These are phyloP conservation scores for Ephemerocybe angulata DNA, from an alignment of 768 basidiomycete species.

Conservation along the genomic window DNA sequence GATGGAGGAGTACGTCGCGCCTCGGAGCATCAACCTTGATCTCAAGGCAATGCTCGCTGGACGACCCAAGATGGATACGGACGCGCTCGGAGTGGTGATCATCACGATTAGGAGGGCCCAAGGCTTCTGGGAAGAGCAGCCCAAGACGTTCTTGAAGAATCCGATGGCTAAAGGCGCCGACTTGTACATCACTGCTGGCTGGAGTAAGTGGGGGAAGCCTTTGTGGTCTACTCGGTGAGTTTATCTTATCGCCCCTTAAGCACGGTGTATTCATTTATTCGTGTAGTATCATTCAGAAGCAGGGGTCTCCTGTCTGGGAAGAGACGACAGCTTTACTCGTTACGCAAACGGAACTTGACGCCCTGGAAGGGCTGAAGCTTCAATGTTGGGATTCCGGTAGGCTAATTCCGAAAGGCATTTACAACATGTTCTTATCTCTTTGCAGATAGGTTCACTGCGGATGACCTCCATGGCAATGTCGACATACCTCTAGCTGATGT, in stretches of 20 bases:
- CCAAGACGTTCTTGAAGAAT: conserved; percentile 30
- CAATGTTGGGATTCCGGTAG: conserved; percentile 74
- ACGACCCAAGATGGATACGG: conserved; percentile 59
- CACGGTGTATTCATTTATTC: no score
- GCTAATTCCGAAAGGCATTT: conserved; percentile 5
- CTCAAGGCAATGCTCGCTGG: conserved; percentile 61
- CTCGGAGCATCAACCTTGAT: conserved; percentile 67
- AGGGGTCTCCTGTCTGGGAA: conserved; percentile 64
- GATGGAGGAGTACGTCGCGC: conserved; percentile 61
- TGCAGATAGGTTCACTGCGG: conserved; percentile 38
- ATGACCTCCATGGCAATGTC: conserved; percentile 49
- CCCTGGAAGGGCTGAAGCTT: conserved; percentile 57
- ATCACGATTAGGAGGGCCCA: conserved; percentile 62
- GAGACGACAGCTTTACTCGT: conserved; percentile 64
- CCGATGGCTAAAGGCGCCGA: conserved; percentile 33
- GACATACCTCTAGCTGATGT: conserved; percentile 37
- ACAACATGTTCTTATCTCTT: not conserved
- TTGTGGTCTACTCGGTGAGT: conserved; percentile 61
- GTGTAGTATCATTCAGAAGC: conserved; percentile 55
- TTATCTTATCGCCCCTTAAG: not conserved
- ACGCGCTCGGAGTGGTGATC: conserved; percentile 60
- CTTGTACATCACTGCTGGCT: conserved; percentile 63
- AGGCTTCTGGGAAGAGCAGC: conserved; percentile 42
- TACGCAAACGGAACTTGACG: conserved; percentile 60
- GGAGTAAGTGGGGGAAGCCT: conserved; percentile 59